Evolutionary conservation across 345 rosid species (phyloP).

Genomic region (Boechera stricta): DNA sequence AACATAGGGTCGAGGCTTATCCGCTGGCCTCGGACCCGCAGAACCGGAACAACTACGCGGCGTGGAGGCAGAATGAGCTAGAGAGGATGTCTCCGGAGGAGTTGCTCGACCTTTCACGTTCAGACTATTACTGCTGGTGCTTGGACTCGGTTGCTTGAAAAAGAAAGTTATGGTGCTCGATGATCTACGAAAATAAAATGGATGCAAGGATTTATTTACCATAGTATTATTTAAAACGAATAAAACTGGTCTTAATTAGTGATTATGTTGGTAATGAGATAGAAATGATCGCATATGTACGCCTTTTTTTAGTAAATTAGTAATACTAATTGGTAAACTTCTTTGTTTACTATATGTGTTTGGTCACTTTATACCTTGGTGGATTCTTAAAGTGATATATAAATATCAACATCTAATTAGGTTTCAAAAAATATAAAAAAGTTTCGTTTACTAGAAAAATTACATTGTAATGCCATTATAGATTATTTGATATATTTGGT

Average conservation of each 20-base stretch:
- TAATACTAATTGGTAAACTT: not conserved
- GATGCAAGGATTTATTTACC: not conserved
- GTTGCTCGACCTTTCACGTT: slow-evolving; percentile 65
- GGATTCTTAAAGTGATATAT: too few relatives aligned
- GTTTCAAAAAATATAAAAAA: too few relatives aligned
- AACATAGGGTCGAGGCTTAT: slow-evolving; percentile 55
- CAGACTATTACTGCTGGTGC: slow-evolving; percentile 94
- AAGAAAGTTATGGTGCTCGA: not conserved
- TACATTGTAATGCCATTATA: too few relatives aligned
- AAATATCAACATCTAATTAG: too few relatives aligned
- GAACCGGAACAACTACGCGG: slow-evolving; percentile 64
- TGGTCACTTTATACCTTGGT: not conserved
- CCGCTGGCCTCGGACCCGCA: slow-evolving; percentile 71
- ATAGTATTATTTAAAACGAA: not conserved
- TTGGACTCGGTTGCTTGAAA: slow-evolving; percentile 54
- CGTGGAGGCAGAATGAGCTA: slow-evolving; percentile 76
- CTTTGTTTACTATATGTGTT: not conserved
- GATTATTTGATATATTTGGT: too few relatives aligned
- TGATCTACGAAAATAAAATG: not conserved
- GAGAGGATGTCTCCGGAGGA: slow-evolving; percentile 76
- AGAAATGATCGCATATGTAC: not conserved
- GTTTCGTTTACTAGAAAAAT: too few relatives aligned
- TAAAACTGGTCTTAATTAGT: not conserved
- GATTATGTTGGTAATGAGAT: not conserved
- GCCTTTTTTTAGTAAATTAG: too few relatives aligned